Evolutionary conservation across 179 eudicot species (phyloP).

Genomic region (Pouteria campechiana): DNA sequence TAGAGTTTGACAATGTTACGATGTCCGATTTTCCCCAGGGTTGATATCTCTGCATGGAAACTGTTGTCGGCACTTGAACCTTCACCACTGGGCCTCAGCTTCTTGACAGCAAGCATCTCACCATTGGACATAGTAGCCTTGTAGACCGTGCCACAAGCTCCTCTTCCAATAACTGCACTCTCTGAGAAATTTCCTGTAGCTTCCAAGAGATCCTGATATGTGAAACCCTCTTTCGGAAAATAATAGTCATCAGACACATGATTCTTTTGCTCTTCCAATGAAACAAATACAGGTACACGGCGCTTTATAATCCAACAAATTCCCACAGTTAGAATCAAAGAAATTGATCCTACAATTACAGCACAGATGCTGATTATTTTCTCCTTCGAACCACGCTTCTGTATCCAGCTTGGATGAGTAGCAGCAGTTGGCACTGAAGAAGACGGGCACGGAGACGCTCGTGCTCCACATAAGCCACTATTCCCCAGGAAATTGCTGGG

Average conservation of each 20-base stretch:
- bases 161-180: slow-evolving; percentile 24
- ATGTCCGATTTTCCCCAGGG: slow-evolving; percentile 46
- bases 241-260: slow-evolving; percentile 25
- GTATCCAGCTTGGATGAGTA: slow-evolving; percentile 16
- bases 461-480: slow-evolving; percentile 17
- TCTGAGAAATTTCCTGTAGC: slow-evolving; percentile 45
- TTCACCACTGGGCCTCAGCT: slow-evolving; percentile 28
- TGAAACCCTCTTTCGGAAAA: slow-evolving; percentile 37
- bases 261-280: slow-evolving; percentile 16
- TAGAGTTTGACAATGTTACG: slow-evolving; percentile 39
- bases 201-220: slow-evolving; percentile 39
- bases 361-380: slow-evolving; percentile 28
- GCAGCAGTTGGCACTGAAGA: slow-evolving; percentile 6
- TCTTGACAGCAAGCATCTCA: slow-evolving; percentile 42
- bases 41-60: slow-evolving; percentile 44
- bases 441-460: slow-evolving; percentile 11
- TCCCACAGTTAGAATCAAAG: slow-evolving; percentile 18
- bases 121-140: slow-evolving; percentile 38
- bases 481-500: slow-evolving; percentile 46
- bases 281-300: slow-evolving; percentile 11
- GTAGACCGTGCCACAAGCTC: slow-evolving; percentile 49
- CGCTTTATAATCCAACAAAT: slow-evolving; percentile 32
- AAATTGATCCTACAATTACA: slow-evolving; percentile 18
- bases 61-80: slow-evolving; percentile 28
- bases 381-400: slow-evolving; percentile 20